Evolutionary conservation across 2,329 filamentous ascomycete genomes (phyloP).

Genomic region (Penicillium sp.): DNA sequence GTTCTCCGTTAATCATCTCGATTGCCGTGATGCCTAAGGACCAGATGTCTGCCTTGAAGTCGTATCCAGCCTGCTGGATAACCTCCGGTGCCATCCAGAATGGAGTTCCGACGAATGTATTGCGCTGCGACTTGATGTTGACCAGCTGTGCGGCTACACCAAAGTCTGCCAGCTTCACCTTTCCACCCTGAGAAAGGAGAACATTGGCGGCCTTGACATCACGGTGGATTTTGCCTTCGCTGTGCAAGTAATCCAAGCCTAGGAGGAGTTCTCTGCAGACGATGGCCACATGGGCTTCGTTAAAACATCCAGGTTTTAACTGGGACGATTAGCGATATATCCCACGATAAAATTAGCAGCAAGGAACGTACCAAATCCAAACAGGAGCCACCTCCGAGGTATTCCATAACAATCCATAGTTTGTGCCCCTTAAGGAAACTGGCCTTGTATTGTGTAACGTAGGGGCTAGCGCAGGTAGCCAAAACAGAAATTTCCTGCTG

Average conservation of each 20-base stretch:
- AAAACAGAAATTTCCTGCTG: slow-evolving; percentile 95
- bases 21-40: slow-evolving; percentile 88
- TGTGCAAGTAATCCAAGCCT: slow-evolving; percentile 89
- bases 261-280: slow-evolving; percentile 87
- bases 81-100: slow-evolving; percentile 98
- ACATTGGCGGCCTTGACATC: slow-evolving; percentile 97
- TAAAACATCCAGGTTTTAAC: slow-evolving; percentile 87
- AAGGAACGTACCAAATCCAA: slow-evolving; percentile 71
- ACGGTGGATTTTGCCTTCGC: slow-evolving; percentile 91
- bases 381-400: slow-evolving; percentile 89
- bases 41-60: slow-evolving; percentile 93
- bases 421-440: slow-evolving; percentile 96
- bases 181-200: slow-evolving; percentile 83
- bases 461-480: slow-evolving; percentile 89
- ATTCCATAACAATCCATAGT: slow-evolving; percentile 99
- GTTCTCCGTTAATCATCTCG: slow-evolving; percentile 83
- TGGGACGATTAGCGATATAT: slow-evolving; percentile 41
- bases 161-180: slow-evolving; percentile 95
- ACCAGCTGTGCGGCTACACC: slow-evolving; percentile 94
- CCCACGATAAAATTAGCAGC: background rate
- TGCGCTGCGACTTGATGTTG: slow-evolving; percentile 94
- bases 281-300: slow-evolving; percentile 87
- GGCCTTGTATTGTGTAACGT: slow-evolving; percentile 93
- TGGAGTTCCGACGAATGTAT: slow-evolving; percentile 95
- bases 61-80: slow-evolving; percentile 79